A percentile compares a stretch with the other conserved stretches of the same genome.
These are phyloP conservation scores for Aspergillus intermedius DNA, from an alignment of 2,329 filamentous ascomycete genomes.

Conservation along the genomic window DNA sequence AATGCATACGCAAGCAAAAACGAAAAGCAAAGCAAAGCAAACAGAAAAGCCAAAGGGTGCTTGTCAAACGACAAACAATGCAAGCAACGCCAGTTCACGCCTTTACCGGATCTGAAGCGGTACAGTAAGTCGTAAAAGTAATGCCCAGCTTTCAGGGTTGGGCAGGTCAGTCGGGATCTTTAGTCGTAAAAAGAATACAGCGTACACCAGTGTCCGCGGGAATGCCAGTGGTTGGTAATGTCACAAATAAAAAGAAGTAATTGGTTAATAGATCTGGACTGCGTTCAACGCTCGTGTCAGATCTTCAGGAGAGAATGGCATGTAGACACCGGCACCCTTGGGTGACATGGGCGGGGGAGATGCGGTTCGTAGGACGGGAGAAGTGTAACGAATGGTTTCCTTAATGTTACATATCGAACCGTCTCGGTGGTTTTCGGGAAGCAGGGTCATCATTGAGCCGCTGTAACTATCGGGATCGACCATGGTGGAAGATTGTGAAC, in stretches of 20 bases:
- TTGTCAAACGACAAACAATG: not conserved
- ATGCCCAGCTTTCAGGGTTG: too few relatives aligned
- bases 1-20: not conserved
- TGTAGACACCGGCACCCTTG: conserved; percentile 14
- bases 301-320: conserved; percentile 31
- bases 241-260: not conserved
- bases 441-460: conserved; percentile 30
- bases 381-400: conserved; percentile 26
- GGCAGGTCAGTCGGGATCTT: too few relatives aligned
- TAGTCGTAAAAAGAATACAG: not conserved
- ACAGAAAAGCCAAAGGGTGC: conserved; percentile 3
- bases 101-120: conserved; percentile 13
- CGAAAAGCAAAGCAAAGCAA: not conserved
- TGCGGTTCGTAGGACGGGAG: conserved; percentile 21
- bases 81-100: conserved; percentile 3
- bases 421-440: conserved; percentile 20
- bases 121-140: not conserved
- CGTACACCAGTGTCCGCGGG: not conserved
- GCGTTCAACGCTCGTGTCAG: conserved; percentile 32
- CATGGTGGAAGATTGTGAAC: conserved; percentile 31
- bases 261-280: conserved; percentile 26
- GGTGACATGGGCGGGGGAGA: conserved; percentile 18
- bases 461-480: conserved; percentile 29
- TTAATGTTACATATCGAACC: conserved; percentile 25
- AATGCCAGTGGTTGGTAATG: not conserved